Evolutionary conservation across 192 early-diverging fungal species (phyloP).

Genomic region (Coemansia sp.): DNA sequence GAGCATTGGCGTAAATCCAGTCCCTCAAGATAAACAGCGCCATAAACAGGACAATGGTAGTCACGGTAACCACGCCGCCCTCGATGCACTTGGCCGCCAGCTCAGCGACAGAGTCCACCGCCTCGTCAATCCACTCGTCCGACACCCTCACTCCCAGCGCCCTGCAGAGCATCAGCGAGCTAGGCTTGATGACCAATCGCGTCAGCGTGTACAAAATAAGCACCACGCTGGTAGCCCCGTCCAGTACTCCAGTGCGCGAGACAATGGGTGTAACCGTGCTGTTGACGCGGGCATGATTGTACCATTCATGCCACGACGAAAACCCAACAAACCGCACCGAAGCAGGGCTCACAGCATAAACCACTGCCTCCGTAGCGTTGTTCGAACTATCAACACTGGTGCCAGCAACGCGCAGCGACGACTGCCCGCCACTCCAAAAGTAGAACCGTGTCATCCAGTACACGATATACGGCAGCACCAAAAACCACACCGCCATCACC

Average conservation of each 20-base stretch:
- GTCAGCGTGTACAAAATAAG: conserved; percentile 29
- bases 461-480: conserved; percentile 76
- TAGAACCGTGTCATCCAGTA: conserved; percentile 83
- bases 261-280: conserved; percentile 17
- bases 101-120: conserved; percentile 25
- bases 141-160: conserved; percentile 18
- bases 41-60: conserved; percentile 77
- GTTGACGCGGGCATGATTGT: conserved; percentile 12
- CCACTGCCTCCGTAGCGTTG: not conserved
- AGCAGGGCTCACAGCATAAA: not conserved
- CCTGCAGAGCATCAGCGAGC: conserved; percentile 6
- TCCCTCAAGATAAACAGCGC: conserved; percentile 81
- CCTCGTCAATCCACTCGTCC: conserved; percentile 15
- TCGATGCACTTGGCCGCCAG: conserved; percentile 74
- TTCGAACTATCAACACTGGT: not conserved
- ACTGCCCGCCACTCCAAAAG: conserved; percentile 71
- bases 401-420: conserved; percentile 24
- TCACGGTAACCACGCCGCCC: conserved; percentile 75
- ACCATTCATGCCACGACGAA: conserved; percentile 45
- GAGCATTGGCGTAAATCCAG: conserved; percentile 66
- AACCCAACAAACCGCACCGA: conserved; percentile 35
- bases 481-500: conserved; percentile 73
- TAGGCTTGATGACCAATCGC: conserved; percentile 10
- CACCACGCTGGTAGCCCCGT: conserved; percentile 31
- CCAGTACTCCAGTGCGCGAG: conserved; percentile 41